Conservation (phyloP, 768 basidiomycete genomes). For the Epithele typhae region DNA sequence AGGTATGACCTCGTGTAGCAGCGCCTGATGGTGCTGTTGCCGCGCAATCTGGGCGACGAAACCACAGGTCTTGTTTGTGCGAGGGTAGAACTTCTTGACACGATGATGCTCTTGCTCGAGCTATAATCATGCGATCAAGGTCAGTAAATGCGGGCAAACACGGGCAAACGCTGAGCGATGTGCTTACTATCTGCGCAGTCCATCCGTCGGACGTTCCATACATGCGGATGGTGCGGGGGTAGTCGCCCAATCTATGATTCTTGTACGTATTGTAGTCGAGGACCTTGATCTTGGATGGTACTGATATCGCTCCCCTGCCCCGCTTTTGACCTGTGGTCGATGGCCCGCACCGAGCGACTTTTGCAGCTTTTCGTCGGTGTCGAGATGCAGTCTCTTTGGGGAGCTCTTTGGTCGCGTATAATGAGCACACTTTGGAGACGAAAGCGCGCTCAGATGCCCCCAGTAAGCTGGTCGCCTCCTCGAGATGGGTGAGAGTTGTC, state of each 20-base stretch:
- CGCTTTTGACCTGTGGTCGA: not conserved
- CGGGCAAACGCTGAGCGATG: not conserved
- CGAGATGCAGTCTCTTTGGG: constrained; percentile 30
- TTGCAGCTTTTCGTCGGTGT: constrained; percentile 6
- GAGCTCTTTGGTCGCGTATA: constrained; percentile 30
- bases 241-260: constrained; percentile 22
- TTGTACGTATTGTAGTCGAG: constrained; percentile 25
- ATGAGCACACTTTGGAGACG: constrained; percentile 19
- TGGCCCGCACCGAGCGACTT: no score
- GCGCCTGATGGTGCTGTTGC: not conserved
- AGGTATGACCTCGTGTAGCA: not conserved
- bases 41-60: constrained; percentile 27
- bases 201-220: constrained; percentile 22
- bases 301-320: not conserved
- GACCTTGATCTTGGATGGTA: not conserved
- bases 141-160: not conserved
- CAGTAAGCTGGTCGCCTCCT: constrained; percentile 22
- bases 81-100: constrained; percentile 33
- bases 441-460: constrained; percentile 32
- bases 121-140: constrained; percentile 15
- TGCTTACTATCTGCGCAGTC: constrained; percentile 22
- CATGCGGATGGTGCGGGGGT: constrained; percentile 1
- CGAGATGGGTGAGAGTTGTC: constrained; percentile 24
- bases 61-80: constrained; percentile 31
- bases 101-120: constrained; percentile 33